phyloP scores from a whole-genome alignment of 192 early-diverging fungal genomes.

The Linnemannia zychae region DNA sequence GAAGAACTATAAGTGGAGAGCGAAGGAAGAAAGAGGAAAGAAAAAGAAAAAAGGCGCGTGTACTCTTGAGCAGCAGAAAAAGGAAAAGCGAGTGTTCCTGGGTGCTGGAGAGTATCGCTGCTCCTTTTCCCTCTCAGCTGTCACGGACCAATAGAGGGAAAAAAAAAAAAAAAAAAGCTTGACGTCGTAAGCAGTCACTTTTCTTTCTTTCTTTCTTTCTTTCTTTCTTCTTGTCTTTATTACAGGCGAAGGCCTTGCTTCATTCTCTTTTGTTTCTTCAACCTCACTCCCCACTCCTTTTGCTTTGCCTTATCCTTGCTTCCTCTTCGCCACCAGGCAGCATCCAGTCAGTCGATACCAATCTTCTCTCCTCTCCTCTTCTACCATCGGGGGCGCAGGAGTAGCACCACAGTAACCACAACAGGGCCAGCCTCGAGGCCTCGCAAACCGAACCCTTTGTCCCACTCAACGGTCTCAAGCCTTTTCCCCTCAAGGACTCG shows the following conservation, averaged over 20 bases:
- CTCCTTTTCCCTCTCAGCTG: background rate
- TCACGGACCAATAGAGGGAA: background rate
- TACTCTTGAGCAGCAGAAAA: background rate
- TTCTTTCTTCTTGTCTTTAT: background rate
- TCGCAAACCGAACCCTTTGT: no score
- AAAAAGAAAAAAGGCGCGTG: background rate
- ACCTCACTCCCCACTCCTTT: background rate
- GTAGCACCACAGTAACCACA: no score
- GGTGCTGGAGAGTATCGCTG: background rate
- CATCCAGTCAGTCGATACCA: no score
- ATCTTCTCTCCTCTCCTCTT: background rate
- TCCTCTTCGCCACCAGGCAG: background rate
- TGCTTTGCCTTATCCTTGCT: background rate
- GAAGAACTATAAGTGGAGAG: background rate
- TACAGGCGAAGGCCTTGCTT: background rate
- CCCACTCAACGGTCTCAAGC: no score
- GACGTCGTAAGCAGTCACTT: background rate
- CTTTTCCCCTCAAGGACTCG: background rate
- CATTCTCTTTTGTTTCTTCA: background rate
- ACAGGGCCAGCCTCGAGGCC: no score
- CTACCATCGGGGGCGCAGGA: no score
- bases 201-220: background rate
- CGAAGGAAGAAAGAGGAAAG: conserved; percentile 5
- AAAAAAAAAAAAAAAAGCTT: background rate
- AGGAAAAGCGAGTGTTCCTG: background rate